A percentile compares a stretch with the other conserved stretches of the same genome.
Evolutionary conservation across 768 basidiomycete genomes (phyloP).

Genomic region (Boletus subparvulus): DNA sequence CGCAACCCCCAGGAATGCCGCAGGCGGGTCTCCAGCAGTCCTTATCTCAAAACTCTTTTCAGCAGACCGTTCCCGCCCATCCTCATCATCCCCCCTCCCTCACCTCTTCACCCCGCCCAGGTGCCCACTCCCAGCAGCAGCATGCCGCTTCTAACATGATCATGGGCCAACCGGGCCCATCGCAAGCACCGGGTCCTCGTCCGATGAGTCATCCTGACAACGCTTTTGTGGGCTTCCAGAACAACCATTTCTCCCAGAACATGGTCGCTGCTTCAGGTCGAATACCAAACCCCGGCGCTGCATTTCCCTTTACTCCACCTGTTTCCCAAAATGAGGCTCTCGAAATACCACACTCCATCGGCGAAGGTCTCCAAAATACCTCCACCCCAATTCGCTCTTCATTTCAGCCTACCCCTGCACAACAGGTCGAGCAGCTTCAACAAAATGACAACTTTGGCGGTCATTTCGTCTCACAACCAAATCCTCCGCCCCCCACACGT

Average conservation of each 20-base stretch:
- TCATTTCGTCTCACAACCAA: slow-evolving; percentile 40
- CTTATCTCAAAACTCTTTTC: slow-evolving; percentile 33
- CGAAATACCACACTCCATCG: slow-evolving; percentile 47
- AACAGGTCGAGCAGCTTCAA: slow-evolving; percentile 60
- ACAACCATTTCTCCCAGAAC: slow-evolving; percentile 32
- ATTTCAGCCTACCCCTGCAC: slow-evolving; percentile 61
- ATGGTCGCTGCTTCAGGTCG: slow-evolving; percentile 37
- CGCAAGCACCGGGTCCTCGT: slow-evolving; percentile 29
- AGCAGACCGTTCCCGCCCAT: slow-evolving; percentile 24
- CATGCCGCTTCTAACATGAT: slow-evolving; percentile 29
- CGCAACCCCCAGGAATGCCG: slow-evolving; percentile 36
- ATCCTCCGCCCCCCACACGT: slow-evolving; percentile 39
- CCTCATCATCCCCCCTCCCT: slow-evolving; percentile 32
- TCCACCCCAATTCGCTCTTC: slow-evolving; percentile 36
- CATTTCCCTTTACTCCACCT: slow-evolving; percentile 47
- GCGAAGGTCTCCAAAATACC: slow-evolving; percentile 39
- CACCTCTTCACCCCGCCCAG: slow-evolving; percentile 32
- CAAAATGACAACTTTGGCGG: slow-evolving; percentile 34
- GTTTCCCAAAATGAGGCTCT: slow-evolving; percentile 48
- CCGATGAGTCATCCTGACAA: slow-evolving; percentile 49
- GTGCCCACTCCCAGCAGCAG: slow-evolving; percentile 30
- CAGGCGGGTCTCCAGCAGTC: slow-evolving; percentile 30
- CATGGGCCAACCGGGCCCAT: slow-evolving; percentile 32
- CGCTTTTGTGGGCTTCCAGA: slow-evolving; percentile 45
- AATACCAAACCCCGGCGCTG: slow-evolving; percentile 32